Base-by-base conservation (phyloP, 2,329 filamentous ascomycete genomes). In the Diplodia mutila region DNA sequence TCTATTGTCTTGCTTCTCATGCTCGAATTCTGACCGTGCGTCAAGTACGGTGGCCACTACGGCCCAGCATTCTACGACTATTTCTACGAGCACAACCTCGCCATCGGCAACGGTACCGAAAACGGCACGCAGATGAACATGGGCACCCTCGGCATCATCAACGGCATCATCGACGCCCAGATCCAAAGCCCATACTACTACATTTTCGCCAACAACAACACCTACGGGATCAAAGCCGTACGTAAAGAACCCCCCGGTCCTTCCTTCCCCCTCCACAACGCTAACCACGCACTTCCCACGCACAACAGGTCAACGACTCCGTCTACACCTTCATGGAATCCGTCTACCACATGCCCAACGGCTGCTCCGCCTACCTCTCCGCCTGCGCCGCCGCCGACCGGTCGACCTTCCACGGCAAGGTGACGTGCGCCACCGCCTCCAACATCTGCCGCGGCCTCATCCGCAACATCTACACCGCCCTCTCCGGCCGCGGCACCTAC, bases 31-130 rank as follows among this genome's bases (percentile, higher is more conserved):
- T 67, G 46, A 67, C 9, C 14, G 6, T 2, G 2, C 2, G 25
- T 2, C 32, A 32, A 74, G 71, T 79, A 79, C 53, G 72, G 73
- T 46, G 83, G 84, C 48, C 83, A 85, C 71, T 85, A 85, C 69
- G 84, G 84, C 4, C 84, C 84, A 1, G 79, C 77, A 32, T 87
- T 87, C 75, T 87, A 82, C 77, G 82, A 84, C 68, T 82, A 86
- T 71, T 87, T 87, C 75, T 83, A 85, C 67, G 77, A 86, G 53
- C 83, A 87, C 69, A 87, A 87, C 67, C 74, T 83, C 66, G 79
- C 80, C 34, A 86, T 87, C 69, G 72, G 76, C 34, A 83, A 83
- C 51, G 85, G 84, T 8, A 79, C 75, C 0, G 69, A 76, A 14
- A 72, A 80, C 1, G 85, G 85, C 18, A 80, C 85, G 3, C 76